A percentile compares a stretch with the other conserved stretches of the same genome.
phyloP scores from a whole-genome alignment of 2,329 filamentous ascomycete genomes.

The Chaetomium sp. region DNA sequence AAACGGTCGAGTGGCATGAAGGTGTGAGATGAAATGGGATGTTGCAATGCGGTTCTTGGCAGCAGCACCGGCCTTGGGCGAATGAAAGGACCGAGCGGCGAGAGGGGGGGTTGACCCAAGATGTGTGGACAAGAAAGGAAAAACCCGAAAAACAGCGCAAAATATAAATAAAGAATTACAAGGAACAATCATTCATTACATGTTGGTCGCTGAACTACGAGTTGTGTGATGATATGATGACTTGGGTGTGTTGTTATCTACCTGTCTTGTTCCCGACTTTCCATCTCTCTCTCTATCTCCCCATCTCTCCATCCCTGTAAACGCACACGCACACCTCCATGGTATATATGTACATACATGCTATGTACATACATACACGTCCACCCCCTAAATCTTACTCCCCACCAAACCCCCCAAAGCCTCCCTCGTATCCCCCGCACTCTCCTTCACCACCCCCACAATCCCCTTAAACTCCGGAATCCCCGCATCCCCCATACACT shows the following conservation, averaged over 20 bases:
- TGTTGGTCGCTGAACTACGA: too few relatives aligned
- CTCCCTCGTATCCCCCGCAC: constrained; percentile 60
- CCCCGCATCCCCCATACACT: constrained; percentile 76
- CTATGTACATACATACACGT: background rate
- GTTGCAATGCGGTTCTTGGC: too few relatives aligned
- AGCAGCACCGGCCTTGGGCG: background rate
- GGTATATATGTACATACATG: too few relatives aligned
- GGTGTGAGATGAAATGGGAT: too few relatives aligned
- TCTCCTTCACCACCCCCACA: constrained; percentile 72
- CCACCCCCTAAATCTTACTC: constrained; percentile 41
- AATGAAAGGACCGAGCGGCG: background rate
- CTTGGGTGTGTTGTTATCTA: background rate
- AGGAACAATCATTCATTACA: too few relatives aligned
- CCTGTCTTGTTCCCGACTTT: background rate
- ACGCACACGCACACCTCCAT: too few relatives aligned
- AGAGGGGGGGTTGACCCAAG: background rate
- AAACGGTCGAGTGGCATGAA: too few relatives aligned
- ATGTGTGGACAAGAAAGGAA: background rate
- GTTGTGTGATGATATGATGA: too few relatives aligned
- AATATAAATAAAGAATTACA: background rate
- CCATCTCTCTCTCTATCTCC: background rate
- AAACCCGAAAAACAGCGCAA: background rate
- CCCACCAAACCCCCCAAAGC: constrained; percentile 60
- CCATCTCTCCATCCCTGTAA: background rate
- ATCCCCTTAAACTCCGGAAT: constrained; percentile 67